Percentiles rank a stretch among this genome's conserved stretches.
phyloP scores from a whole-genome alignment of 1,284 basidiomycete genomes.

The Ceratorhiza oryzae-sativae region DNA sequence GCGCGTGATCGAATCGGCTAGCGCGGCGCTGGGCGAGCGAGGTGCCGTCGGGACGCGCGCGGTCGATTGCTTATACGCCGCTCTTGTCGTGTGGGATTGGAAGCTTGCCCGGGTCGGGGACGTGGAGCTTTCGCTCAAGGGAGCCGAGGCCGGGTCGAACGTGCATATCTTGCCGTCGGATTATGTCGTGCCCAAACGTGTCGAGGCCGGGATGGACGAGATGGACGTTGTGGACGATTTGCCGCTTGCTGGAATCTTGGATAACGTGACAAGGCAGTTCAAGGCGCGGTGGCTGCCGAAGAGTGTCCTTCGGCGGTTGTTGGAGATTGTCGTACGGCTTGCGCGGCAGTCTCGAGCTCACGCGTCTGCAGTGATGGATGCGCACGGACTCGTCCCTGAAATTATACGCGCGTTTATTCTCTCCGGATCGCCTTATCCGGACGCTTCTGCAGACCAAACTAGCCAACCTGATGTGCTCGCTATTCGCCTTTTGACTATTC shows the following conservation, averaged over 20 bases:
- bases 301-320: slow-evolving; percentile 63
- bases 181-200: slow-evolving; percentile 20
- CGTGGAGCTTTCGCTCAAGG: slow-evolving; percentile 55
- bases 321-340: slow-evolving; percentile 68
- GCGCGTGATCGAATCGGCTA: slow-evolving; percentile 68
- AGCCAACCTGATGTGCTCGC: slow-evolving; percentile 56
- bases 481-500: slow-evolving; percentile 65
- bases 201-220: slow-evolving; percentile 9
- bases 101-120: slow-evolving; percentile 64
- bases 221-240: slow-evolving; percentile 44
- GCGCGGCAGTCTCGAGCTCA: slow-evolving; percentile 63
- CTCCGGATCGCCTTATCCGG: slow-evolving; percentile 58
- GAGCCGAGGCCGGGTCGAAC: not conserved
- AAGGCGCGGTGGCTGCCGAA: slow-evolving; percentile 52
- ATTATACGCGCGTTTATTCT: slow-evolving; percentile 55
- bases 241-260: slow-evolving; percentile 9
- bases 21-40: slow-evolving; percentile 69
- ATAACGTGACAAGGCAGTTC: slow-evolving; percentile 8
- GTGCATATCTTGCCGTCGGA: slow-evolving; percentile 37
- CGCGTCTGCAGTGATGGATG: slow-evolving; percentile 63
- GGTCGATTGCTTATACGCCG: slow-evolving; percentile 54
- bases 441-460: slow-evolving; percentile 46
- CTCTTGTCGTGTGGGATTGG: slow-evolving; percentile 68
- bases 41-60: slow-evolving; percentile 71
- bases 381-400: slow-evolving; percentile 62